phyloP scores from a whole-genome alignment of 78 protist species.

The Isochrysis galbana region DNA sequence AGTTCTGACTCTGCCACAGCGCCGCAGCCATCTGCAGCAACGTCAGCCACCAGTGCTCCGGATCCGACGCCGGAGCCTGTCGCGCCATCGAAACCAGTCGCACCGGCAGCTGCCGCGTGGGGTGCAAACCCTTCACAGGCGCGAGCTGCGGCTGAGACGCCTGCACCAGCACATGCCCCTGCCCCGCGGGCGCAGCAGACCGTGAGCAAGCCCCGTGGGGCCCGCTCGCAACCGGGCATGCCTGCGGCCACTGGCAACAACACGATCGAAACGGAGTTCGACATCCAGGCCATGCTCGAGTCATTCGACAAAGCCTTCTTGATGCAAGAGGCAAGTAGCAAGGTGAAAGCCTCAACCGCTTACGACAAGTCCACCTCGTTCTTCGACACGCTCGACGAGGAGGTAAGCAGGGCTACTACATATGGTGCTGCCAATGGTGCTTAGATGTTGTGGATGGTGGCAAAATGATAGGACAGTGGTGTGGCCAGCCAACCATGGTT shows the following conservation, averaged over 20 bases:
- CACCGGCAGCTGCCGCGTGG: not conserved
- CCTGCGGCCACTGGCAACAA: too few relatives aligned
- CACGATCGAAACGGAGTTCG: not conserved
- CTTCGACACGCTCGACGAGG: conserved; percentile 24
- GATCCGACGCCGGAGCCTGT: not conserved
- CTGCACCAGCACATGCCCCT: not conserved
- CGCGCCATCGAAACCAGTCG: not conserved
- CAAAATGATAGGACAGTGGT: too few relatives aligned
- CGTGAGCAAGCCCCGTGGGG: not conserved
- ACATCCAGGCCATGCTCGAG: not conserved
- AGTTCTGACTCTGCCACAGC: not conserved
- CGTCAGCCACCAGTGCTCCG: not conserved
- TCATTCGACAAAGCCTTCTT: not conserved
- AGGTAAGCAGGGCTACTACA: too few relatives aligned
- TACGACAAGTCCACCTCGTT: not conserved
- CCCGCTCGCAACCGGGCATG: not conserved
- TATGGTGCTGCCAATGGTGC: too few relatives aligned
- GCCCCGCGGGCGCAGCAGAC: not conserved
- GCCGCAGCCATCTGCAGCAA: not conserved
- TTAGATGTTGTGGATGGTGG: too few relatives aligned
- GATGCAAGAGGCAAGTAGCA: not conserved
- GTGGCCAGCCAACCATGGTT: too few relatives aligned
- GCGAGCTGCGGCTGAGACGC: not conserved
- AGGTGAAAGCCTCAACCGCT: not conserved
- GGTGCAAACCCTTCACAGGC: not conserved